Base-by-base conservation (phyloP, 139 green algal species). In the Pseudopediastrum boryanum region DNA sequence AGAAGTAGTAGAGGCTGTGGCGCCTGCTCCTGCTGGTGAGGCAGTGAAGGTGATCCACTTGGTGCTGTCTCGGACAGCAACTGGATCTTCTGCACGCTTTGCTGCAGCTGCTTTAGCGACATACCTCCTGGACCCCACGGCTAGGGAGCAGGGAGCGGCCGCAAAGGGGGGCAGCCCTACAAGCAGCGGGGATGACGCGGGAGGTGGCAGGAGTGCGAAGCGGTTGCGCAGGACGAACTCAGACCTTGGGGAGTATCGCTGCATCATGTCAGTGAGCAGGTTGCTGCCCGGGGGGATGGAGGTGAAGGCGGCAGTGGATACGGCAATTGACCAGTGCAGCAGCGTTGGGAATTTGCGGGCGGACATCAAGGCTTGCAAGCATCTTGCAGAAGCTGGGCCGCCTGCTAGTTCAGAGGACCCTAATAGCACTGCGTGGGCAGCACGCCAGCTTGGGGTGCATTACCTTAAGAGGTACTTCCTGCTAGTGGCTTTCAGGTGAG, bases 381-480 rank as follows among this genome's bases (percentile, higher is more conserved):
- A 83, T 39, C 75, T 19, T 23, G 76, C 76, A 23, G 73, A 71
- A 50, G 43, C 82, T 0, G 58, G 59, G 0, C 25, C 66, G 39
- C 2, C 52, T 0, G 35, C 56, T 27, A 51, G 78, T 31, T 69
- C 63, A 44, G 48, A 65, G 19, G 62, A 81, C 48, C 59, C 50
- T 31, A 63, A 71, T 21, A 69, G 50, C 19, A 66, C 67, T 16
- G 75, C 62, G 41, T 87, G 78, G 54, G 90, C 92, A 2, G 89
- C 94, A 0, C 85, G 91, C 23, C 85, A 93, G 42, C 86, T 98
- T 43, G 94, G 94, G 12, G 80, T 96, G 77, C 94, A 98, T 84
- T 98, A 98, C 88, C 90, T 98, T 36, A 90, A 95, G 85, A 85
- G 94, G 72, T 97, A 98, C 81, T 95, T 96, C 76, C 90, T 92